A percentile compares a stretch with the other conserved stretches of the same genome.
These are phyloP conservation scores for Ustilaginoidea virens DNA, from an alignment of 2,329 filamentous ascomycete genomes.

Conservation along the genomic window DNA sequence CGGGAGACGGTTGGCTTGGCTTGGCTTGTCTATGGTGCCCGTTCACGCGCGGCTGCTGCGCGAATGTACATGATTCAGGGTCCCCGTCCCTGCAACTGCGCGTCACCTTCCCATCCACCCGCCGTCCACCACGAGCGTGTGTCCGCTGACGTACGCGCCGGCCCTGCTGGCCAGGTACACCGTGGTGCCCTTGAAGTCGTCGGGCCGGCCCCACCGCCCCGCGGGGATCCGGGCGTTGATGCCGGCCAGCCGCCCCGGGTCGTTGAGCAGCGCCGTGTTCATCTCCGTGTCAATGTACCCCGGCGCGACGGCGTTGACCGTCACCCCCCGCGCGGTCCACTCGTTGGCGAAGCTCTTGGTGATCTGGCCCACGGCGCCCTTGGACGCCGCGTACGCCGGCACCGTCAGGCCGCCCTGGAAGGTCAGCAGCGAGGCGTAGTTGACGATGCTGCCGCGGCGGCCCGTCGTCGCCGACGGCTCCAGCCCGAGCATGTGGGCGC, in stretches of 20 bases:
- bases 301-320: constrained; percentile 77
- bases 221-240: constrained; percentile 74
- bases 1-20: no score
- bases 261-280: constrained; percentile 69
- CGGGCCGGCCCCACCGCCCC: constrained; percentile 66
- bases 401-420: constrained; percentile 84
- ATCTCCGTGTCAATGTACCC: constrained; percentile 92
- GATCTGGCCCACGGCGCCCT: constrained; percentile 71
- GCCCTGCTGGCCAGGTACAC: constrained; percentile 64
- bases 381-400: constrained; percentile 73
- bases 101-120: constrained; percentile 86
- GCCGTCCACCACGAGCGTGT: constrained; percentile 72
- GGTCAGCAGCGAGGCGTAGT: constrained; percentile 64
- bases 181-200: constrained; percentile 75
- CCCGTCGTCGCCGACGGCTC: constrained; percentile 28
- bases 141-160: constrained; percentile 70
- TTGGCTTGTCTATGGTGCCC: no score
- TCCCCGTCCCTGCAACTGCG: no score
- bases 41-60: no score
- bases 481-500: constrained; percentile 59
- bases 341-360: constrained; percentile 79
- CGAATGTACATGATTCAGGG: no score
- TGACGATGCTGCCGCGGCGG: constrained; percentile 61
- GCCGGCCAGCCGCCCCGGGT: constrained; percentile 51
- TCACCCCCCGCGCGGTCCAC: constrained; percentile 67